Evolutionary conservation across 164 flowering plant genomes (phyloP), one percentile per base, ranked within the genome.

Genomic region (Kalanchoe fedtschenkoi): DNA sequence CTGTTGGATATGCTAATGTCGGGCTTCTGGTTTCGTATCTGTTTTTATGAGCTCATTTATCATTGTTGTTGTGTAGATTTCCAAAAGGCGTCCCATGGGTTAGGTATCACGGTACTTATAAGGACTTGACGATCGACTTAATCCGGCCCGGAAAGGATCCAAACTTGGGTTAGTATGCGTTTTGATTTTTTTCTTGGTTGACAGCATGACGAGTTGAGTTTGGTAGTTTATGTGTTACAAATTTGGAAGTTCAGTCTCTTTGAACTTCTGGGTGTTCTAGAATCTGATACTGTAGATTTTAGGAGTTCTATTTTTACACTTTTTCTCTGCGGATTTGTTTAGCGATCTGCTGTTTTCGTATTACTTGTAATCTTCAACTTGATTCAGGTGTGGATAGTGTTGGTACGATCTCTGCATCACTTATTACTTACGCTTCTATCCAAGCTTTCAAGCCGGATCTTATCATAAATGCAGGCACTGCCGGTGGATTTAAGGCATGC

Each of bases 11-110:
- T 17, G 28, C 15, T 28, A 53, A 14, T 10, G 32, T 39, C 46
- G 21, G 13, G 8, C 22, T 19, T 26, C 28, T 19, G 2, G 34
- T 47, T 26, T 5, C 28, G 6, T 28, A 33, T 21, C 11, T 22
- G 34, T 60, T 30, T 15, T 4, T 8, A 28, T 10, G 26, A 62
- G 54, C 0, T 59, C n/a, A n/a, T n/a, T n/a, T n/a, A n/a, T 17
- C 26, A 22, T 1, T n/a, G 26, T 19, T 16, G 60, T 28, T 16
- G 6, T 57, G 72, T 84, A 93, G 97, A 77, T 91, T 89, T 65
- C 99, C 99, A 13, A 70, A 81, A 70, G 99, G 88, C 14, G 90
- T 91, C 6, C 96, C 99, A 39, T 95, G 99, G 99, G 88, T 89
- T 22, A 74, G 91, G 57, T 95, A 87, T 76, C 76, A 76, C 69